phyloP scores from a whole-genome alignment of 257 asterid species.

The Nicotiana otophora region DNA sequence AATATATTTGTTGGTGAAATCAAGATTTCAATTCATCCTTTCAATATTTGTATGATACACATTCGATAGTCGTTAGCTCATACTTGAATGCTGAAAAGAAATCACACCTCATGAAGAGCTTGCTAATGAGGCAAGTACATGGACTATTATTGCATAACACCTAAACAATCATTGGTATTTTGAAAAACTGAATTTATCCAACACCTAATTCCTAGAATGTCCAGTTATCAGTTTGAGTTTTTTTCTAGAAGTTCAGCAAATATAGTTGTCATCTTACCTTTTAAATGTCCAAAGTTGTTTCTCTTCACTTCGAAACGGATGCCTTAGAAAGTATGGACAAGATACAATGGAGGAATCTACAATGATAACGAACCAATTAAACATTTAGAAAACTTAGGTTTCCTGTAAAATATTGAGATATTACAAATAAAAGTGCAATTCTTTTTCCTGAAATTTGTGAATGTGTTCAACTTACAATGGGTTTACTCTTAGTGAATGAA shows the following conservation, averaged over 20 bases:
- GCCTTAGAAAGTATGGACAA: neutral
- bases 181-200: neutral
- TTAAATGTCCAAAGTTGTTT: neutral
- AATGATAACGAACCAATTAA: neutral
- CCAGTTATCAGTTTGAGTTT: neutral
- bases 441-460: neutral
- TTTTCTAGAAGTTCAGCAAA: neutral
- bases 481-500: neutral
- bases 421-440: neutral
- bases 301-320: neutral
- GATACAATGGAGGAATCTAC: neutral
- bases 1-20: too few species aligned
- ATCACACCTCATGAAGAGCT: conserved; percentile 58
- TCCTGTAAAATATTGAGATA: neutral
- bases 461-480: neutral
- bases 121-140: conserved; percentile 60
- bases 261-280: neutral
- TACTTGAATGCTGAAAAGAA: conserved; percentile 45
- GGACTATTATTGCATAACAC: neutral
- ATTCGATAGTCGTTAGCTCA: too few species aligned
- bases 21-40: too few species aligned
- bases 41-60: too few species aligned
- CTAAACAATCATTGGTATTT: conserved; percentile 3
- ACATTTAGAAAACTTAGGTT: neutral
- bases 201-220: neutral